Evolutionary conservation across 2,329 filamentous ascomycete species (phyloP).

Genomic region (Diaporthe sp.): DNA sequence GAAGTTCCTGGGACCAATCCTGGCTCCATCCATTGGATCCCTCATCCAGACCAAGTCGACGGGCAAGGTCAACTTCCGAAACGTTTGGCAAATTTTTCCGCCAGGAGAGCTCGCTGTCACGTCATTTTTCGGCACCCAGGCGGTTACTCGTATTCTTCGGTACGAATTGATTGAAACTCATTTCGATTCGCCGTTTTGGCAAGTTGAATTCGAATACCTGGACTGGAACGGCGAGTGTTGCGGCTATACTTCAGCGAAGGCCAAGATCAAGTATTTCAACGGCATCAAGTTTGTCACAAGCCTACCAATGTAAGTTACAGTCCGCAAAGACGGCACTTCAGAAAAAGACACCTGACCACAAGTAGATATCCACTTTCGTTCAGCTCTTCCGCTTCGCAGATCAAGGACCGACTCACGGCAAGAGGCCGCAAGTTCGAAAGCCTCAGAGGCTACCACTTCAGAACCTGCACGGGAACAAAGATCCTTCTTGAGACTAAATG

Average conservation of each 20-base stretch:
- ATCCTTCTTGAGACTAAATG: slow-evolving; percentile 44
- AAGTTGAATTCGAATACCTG: slow-evolving; percentile 49
- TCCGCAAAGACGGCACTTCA: neutral
- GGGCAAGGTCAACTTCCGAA: slow-evolving; percentile 47
- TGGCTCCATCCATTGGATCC: slow-evolving; percentile 45
- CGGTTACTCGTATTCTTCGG: slow-evolving; percentile 50
- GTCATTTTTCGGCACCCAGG: slow-evolving; percentile 50
- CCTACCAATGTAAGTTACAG: slow-evolving; percentile 41
- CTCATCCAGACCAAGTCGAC: slow-evolving; percentile 46
- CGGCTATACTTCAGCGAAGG: slow-evolving; percentile 45
- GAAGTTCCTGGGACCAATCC: slow-evolving; percentile 48
- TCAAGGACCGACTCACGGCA: slow-evolving; percentile 45
- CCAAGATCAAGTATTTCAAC: slow-evolving; percentile 45
- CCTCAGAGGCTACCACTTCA: slow-evolving; percentile 51
- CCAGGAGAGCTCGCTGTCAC: slow-evolving; percentile 49
- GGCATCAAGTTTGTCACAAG: slow-evolving; percentile 46
- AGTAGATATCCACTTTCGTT: slow-evolving; percentile 47
- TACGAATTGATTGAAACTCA: slow-evolving; percentile 41
- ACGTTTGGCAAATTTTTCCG: slow-evolving; percentile 53
- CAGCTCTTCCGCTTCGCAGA: slow-evolving; percentile 40
- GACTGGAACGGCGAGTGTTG: slow-evolving; percentile 52
- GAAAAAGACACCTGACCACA: neutral
- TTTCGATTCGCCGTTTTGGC: slow-evolving; percentile 42
- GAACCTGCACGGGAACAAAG: slow-evolving; percentile 46
- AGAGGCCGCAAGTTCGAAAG: slow-evolving; percentile 49